Base-by-base conservation (phyloP, 805 yeast genomes). In the Yamadazyma laniorum region DNA sequence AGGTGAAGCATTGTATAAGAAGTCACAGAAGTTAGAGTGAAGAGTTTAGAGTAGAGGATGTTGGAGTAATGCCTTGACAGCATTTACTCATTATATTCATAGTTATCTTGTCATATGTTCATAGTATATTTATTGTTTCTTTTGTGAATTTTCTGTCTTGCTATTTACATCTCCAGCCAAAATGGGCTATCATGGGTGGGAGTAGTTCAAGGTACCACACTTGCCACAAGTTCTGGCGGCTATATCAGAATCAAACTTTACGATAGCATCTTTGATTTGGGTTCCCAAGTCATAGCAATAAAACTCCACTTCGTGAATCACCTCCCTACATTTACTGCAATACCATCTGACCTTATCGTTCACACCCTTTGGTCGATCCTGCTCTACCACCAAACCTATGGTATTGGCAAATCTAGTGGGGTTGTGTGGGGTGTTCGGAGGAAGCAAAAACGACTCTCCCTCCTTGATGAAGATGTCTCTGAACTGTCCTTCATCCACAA, bases 381-480 rank as follows among this genome's bases (percentile, higher is more conserved):
- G 96, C 54, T 90, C 97, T 13, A 90, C 84, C 2, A 90, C 97
- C 29, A 90, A 67, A 0, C 97, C 97, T 13, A 90, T 80, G 0
- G 96, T 88, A 51, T 90, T 68, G 3, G 83, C 84, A 57, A 77
- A 90, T 51, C 97, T 70, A 6, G 85, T 91, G 0, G 97, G 97
- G 50, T 82, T 85, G 59, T 90, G 97, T 1, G 97, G 97, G 2
- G 77, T 75, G 55, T 85, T 85, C 0, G 82, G 82, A 2, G 96
- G 96, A 15, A 89, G 72, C 48, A 90, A 64, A 55, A 86, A 90
- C n/a, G 93, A 81, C 48, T 86, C 95, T 6, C 95, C 95, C 53
- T 90, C 96, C 29, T 74, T 67, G 39, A 90, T 89, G 2, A 74
- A 65, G 15, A 90, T 72, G 48, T 87, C 95, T 48, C 68, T 76